Conservation (phyloP, 805 yeast genomes). For the Sungouiozyma ichnusensis region DNA sequence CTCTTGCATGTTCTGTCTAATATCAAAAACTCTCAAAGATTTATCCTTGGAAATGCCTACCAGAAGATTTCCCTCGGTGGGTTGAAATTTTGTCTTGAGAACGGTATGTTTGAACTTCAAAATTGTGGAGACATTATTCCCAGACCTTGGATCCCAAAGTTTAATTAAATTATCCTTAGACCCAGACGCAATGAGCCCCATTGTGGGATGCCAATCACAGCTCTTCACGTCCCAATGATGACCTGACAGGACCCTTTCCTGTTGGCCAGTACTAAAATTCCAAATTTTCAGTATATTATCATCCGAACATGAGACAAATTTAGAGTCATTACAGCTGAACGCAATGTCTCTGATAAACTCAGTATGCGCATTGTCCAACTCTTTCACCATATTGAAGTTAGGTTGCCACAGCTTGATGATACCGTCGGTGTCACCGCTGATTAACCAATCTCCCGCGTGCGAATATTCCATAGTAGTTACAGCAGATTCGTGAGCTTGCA, state of each 20-base stretch:
- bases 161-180: constrained; percentile 91
- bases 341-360: constrained; percentile 80
- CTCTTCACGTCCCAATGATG: constrained; percentile 99
- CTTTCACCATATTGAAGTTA: constrained; percentile 90
- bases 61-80: constrained; percentile 57
- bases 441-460: constrained; percentile 87
- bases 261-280: constrained; percentile 83
- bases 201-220: constrained; percentile 90
- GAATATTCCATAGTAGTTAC: constrained; percentile 71
- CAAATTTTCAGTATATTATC: constrained; percentile 85
- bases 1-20: constrained; percentile 69
- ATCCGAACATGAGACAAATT: constrained; percentile 90
- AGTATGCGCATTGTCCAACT: constrained; percentile 38
- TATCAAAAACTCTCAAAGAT: constrained; percentile 78
- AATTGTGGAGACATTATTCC: constrained; percentile 63
- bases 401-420: constrained; percentile 94
- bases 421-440: constrained; percentile 92
- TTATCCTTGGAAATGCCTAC: constrained; percentile 87
- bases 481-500: constrained; percentile 96
- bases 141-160: constrained; percentile 91
- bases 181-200: constrained; percentile 83
- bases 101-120: constrained; percentile 93
- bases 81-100: constrained; percentile 77
- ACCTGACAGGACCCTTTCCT: constrained; percentile 71
- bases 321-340: constrained; percentile 82